phyloP scores from a whole-genome alignment of 768 basidiomycete genomes.

The Boletellus emodensis region DNA sequence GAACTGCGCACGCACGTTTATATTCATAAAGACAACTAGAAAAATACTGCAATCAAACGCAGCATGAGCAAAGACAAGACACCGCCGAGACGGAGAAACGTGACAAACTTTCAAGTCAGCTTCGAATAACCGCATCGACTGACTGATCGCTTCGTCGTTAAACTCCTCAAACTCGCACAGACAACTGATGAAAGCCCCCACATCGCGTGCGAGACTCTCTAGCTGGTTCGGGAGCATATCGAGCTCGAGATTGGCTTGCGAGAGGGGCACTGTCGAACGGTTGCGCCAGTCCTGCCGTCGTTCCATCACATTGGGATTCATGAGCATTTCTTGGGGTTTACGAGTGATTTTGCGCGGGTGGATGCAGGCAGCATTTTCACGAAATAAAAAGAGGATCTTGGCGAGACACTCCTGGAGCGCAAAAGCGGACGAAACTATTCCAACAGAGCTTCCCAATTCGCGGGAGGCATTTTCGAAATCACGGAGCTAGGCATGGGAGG shows the following conservation, averaged over 20 bases:
- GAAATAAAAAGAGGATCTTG: slow-evolving; percentile 47
- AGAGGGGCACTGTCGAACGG: slow-evolving; percentile 34
- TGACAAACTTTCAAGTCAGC: slow-evolving; percentile 42
- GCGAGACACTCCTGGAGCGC: slow-evolving; percentile 46
- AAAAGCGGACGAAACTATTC: slow-evolving; percentile 50
- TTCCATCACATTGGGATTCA: slow-evolving; percentile 32
- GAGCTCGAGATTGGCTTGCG: slow-evolving; percentile 39
- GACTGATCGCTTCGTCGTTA: slow-evolving; percentile 46
- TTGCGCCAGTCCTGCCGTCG: slow-evolving; percentile 29
- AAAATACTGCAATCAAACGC: slow-evolving; percentile 39
- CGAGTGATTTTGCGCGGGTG: slow-evolving; percentile 44
- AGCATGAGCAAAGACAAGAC: neutral
- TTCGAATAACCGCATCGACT: slow-evolving; percentile 44
- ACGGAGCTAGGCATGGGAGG: slow-evolving; percentile 34
- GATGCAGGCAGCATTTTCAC: slow-evolving; percentile 50
- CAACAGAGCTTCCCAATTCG: slow-evolving; percentile 52
- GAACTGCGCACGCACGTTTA: slow-evolving; percentile 37
- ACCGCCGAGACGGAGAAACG: neutral
- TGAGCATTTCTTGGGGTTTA: slow-evolving; percentile 32
- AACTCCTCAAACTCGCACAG: slow-evolving; percentile 55
- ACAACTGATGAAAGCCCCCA: slow-evolving; percentile 44
- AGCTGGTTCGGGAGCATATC: slow-evolving; percentile 46
- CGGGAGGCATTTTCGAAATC: slow-evolving; percentile 53
- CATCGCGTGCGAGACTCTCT: slow-evolving; percentile 41
- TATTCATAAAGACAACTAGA: slow-evolving; percentile 44